Evolutionary conservation across 1,284 basidiomycete genomes (phyloP).

Genomic region (Neotropicomus parvogracilis): DNA sequence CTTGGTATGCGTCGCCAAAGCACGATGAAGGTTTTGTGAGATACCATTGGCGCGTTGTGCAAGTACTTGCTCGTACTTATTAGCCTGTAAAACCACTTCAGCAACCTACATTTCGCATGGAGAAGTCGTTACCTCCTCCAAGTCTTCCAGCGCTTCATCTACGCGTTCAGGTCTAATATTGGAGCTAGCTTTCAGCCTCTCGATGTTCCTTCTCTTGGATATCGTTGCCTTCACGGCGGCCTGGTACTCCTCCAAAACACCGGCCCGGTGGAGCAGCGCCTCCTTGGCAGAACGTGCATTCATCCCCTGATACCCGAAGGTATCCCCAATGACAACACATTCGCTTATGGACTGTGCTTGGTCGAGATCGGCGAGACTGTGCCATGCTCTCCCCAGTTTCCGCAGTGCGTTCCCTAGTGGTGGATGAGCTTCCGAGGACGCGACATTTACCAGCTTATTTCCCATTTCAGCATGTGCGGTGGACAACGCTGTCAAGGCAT

Average conservation of each 20-base stretch:
- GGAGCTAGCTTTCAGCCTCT: constrained; percentile 84
- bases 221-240: constrained; percentile 87
- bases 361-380: constrained; percentile 79
- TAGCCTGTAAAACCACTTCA: constrained; percentile 52
- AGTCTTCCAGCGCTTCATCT: constrained; percentile 89
- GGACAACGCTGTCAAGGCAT: constrained; percentile 57
- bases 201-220: constrained; percentile 85
- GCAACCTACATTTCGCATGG: constrained; percentile 5
- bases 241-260: constrained; percentile 89
- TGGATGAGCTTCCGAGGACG: constrained; percentile 82
- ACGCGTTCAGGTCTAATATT: constrained; percentile 84
- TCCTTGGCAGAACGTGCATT: constrained; percentile 95
- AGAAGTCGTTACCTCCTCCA: constrained; percentile 72
- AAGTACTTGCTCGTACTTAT: constrained; percentile 81
- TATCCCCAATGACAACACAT: constrained; percentile 88
- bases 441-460: constrained; percentile 82
- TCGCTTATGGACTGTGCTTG: constrained; percentile 87
- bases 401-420: constrained; percentile 75
- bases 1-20: constrained; percentile 77
- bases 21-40: constrained; percentile 84
- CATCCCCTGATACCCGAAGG: constrained; percentile 88
- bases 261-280: constrained; percentile 80
- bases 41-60: constrained; percentile 82
- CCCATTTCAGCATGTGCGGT: constrained; percentile 80
- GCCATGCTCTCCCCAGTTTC: constrained; percentile 82